Evolutionary conservation across 257 asterid species (phyloP).

Genomic region (Solanum arcanum): DNA sequence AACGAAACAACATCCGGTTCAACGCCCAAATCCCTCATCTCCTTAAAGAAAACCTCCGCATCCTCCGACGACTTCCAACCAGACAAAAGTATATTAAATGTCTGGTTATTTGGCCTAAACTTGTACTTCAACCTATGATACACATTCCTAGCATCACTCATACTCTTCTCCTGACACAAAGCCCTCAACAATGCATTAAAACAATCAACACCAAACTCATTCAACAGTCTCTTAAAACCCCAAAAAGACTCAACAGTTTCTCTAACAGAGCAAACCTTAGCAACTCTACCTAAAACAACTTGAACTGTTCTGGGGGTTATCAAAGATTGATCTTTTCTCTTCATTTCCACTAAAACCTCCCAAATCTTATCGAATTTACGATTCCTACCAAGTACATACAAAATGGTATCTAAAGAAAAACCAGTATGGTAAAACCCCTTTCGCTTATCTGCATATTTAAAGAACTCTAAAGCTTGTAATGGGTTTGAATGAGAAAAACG

Average conservation of each 20-base stretch:
- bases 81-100: slow-evolving; percentile 67
- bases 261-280: slow-evolving; percentile 83
- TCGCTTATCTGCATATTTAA: slow-evolving; percentile 32
- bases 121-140: slow-evolving; percentile 54
- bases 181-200: slow-evolving; percentile 72
- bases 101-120: slow-evolving; percentile 66
- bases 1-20: slow-evolving; percentile 78
- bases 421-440: slow-evolving; percentile 55
- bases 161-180: slow-evolving; percentile 86
- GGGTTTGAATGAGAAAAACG: slow-evolving; percentile 86
- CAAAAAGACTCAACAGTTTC: slow-evolving; percentile 65
- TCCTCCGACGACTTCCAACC: slow-evolving; percentile 82
- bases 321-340: slow-evolving; percentile 48
- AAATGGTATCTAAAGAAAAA: slow-evolving; percentile 61
- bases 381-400: slow-evolving; percentile 63
- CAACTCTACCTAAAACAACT: slow-evolving; percentile 70
- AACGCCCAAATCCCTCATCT: slow-evolving; percentile 63
- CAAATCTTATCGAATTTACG: slow-evolving; percentile 60
- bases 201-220: slow-evolving; percentile 46
- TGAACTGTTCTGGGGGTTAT: slow-evolving; percentile 74
- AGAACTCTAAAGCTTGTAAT: slow-evolving; percentile 53
- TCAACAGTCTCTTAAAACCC: slow-evolving; percentile 45
- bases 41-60: slow-evolving; percentile 59
- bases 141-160: slow-evolving; percentile 85
- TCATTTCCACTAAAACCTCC: slow-evolving; percentile 55